phyloP scores from a whole-genome alignment of 257 asterid species.

The Ajuga chamaepitys region DNA sequence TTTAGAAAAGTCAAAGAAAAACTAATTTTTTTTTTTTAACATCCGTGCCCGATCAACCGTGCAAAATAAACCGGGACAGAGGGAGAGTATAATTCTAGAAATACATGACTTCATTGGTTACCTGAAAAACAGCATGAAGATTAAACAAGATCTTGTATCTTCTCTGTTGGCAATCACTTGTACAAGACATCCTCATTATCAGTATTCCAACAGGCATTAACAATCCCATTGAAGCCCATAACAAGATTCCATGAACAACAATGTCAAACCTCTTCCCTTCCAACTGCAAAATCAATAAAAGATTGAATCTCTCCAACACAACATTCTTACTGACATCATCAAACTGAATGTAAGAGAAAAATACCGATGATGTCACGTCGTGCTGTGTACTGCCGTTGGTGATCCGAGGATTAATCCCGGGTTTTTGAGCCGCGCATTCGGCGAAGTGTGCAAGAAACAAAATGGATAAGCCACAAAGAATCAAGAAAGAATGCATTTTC shows the following conservation, averaged over 20 bases:
- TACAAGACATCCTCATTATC: slow-evolving; percentile 46
- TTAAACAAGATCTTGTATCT: slow-evolving; percentile 46
- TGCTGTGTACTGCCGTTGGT: slow-evolving; percentile 1
- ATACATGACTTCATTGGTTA: background rate
- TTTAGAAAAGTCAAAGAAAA: no score
- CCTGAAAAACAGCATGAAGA: slow-evolving; percentile 70
- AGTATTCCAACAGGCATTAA: slow-evolving; percentile 75
- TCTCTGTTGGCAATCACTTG: slow-evolving; percentile 22
- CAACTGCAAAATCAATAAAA: slow-evolving; percentile 30
- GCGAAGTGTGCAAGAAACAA: slow-evolving; percentile 17
- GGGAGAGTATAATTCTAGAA: background rate
- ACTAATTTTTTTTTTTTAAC: no score
- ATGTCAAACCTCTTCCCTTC: slow-evolving; percentile 38
- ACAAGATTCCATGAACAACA: slow-evolving; percentile 60
- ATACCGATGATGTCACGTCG: background rate
- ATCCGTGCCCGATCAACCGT: no score
- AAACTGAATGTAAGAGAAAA: background rate
- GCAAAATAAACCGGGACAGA: no score
- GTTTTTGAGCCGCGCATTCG: slow-evolving; percentile 26
- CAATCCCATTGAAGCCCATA: slow-evolving; percentile 81
- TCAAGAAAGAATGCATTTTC: slow-evolving; percentile 9
- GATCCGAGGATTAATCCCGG: background rate
- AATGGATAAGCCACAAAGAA: slow-evolving; percentile 9
- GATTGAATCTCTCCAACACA: no score
- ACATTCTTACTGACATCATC: no score